Percentiles rank a stretch among this genome's conserved stretches.
Evolutionary conservation across 2,329 filamentous ascomycete genomes (phyloP).

Genomic region (Colletotrichum simmondsii): DNA sequence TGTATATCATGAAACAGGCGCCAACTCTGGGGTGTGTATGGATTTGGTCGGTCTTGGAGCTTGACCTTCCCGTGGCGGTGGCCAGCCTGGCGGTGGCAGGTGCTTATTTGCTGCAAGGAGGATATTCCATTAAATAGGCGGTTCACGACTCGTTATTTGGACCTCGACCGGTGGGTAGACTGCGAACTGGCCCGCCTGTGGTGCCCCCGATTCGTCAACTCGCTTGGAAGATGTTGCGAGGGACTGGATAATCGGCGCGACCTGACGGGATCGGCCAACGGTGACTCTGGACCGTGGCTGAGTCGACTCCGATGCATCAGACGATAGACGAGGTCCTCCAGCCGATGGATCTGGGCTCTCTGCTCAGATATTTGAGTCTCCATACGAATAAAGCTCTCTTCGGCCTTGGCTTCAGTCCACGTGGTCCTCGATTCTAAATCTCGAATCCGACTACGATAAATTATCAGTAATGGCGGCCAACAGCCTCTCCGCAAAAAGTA

Average conservation of each 20-base stretch:
- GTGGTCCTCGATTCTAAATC: slow-evolving; percentile 47
- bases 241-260: slow-evolving; percentile 14
- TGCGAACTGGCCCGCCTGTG: slow-evolving; percentile 4
- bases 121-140: slow-evolving; percentile 56
- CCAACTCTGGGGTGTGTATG: slow-evolving; percentile 91
- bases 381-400: slow-evolving; percentile 40
- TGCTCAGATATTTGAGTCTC: slow-evolving; percentile 40
- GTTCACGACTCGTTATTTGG: slow-evolving; percentile 10
- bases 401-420: slow-evolving; percentile 43
- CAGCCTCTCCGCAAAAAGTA: neutral
- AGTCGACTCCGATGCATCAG: slow-evolving; percentile 39
- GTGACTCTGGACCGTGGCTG: slow-evolving; percentile 15
- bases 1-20: slow-evolving; percentile 90
- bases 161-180: slow-evolving; percentile 20
- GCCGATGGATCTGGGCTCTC: slow-evolving; percentile 41
- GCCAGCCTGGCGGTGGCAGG: slow-evolving; percentile 59
- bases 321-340: slow-evolving; percentile 41
- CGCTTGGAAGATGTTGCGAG: slow-evolving; percentile 22
- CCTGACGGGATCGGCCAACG: slow-evolving; percentile 23
- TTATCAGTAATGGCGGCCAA: slow-evolving; percentile 2
- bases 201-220: slow-evolving; percentile 15
- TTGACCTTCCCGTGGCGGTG: slow-evolving; percentile 76
- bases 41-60: slow-evolving; percentile 93
- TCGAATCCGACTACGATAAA: slow-evolving; percentile 41
- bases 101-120: slow-evolving; percentile 59